phyloP scores from a whole-genome alignment of 352 stramenopile genomes.

The Globisporangium nodosum region DNA sequence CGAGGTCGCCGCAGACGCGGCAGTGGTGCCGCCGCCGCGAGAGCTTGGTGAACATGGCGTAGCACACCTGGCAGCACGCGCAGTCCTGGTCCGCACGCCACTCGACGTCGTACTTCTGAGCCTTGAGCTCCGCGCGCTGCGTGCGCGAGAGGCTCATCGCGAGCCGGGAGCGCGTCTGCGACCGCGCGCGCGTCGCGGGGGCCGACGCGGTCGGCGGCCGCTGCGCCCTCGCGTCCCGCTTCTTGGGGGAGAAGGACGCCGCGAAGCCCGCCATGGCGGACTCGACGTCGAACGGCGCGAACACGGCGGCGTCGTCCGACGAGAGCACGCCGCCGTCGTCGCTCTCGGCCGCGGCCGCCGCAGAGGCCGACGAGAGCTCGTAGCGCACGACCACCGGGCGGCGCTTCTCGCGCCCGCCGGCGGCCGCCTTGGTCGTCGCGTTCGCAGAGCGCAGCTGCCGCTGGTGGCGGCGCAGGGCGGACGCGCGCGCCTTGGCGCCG shows the following conservation, averaged over 20 bases:
- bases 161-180: slow-evolving; percentile 24
- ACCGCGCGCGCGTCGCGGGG: slow-evolving; percentile 24
- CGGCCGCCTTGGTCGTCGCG: slow-evolving; percentile 5
- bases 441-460: slow-evolving; percentile 5
- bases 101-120: slow-evolving; percentile 66
- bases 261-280: slow-evolving; percentile 20
- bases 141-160: slow-evolving; percentile 12
- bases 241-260: slow-evolving; percentile 20
- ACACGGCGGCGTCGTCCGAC: slow-evolving; percentile 9
- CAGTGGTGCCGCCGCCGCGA: slow-evolving; percentile 74
- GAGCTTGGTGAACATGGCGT: slow-evolving; percentile 66
- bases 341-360: slow-evolving; percentile 7
- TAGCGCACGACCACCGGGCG: slow-evolving; percentile 37
- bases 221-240: neutral
- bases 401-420: slow-evolving; percentile 20
- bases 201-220: neutral
- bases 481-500: neutral
- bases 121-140: slow-evolving; percentile 18
- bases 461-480: slow-evolving; percentile 4
- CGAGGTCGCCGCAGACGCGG: slow-evolving; percentile 68
- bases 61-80: slow-evolving; percentile 61
- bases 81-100: slow-evolving; percentile 60
- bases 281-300: slow-evolving; percentile 15
- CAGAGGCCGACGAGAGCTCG: neutral
- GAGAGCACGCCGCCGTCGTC: slow-evolving; percentile 6